Evolutionary conservation across 108 stramenopile species (phyloP), one percentile per base, ranked within the genome.

Genomic region (Chaetoceros muelleri): DNA sequence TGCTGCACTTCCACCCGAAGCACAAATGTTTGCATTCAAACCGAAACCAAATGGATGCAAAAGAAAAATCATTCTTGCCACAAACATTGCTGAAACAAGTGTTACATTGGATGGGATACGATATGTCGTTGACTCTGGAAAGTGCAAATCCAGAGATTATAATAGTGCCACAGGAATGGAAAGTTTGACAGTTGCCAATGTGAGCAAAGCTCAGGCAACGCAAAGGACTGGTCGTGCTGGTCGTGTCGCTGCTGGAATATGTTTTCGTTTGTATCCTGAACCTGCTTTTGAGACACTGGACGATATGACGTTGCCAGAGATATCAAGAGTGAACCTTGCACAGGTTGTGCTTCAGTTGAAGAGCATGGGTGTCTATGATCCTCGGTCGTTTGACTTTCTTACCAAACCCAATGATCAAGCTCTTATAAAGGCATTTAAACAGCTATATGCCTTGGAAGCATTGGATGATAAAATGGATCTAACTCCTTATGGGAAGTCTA

Each of bases 51-150:
- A 67, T 1, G 84, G 78, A 5, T 79, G 82, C 48, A 44, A 59
- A 26, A 70, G 89, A 24, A 94, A 96, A 64, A 88, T 96, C 23
- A 81, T 99, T 58, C 62, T 98, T 52, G 75, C 94, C 2, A 99
- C 99, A 23, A 99, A 98, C 67, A 95, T 99, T 65, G 94, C 93
- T 28, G 98, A 99, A 72, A 99, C 98, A 2, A 90, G 87, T n/a
- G 82, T 99, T 3, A 99, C 98, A 18, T 66, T 99, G 31, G 84
- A 87, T 34, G 95, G 92, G 1, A 93, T 99, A 40, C 67, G 81
- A 20, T 95, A 79, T 59, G 96, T 99, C 26, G 69, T 98, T 24
- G 99, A 99, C 70, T 68, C 82, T 25, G 99, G 99, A 13, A 90
- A 87, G 47, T 79, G 83, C 60, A 95, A 91, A 55, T 67, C 62